Conservation (phyloP, 2,329 filamentous ascomycete genomes). For the Pleomassaria siparia region DNA sequence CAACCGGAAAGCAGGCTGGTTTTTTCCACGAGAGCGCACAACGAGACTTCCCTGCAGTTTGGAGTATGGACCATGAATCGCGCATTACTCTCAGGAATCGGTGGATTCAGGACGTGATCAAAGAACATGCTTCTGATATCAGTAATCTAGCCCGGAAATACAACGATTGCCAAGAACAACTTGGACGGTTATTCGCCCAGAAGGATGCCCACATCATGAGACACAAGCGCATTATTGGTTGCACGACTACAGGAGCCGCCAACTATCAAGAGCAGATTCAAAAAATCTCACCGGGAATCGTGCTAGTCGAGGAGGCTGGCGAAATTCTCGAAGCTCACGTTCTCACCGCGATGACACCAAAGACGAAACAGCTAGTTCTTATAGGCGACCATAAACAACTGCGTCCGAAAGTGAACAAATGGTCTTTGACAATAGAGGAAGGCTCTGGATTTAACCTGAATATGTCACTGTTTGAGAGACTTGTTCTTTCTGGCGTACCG, state of each 20-base stretch:
- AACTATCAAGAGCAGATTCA: slow-evolving; percentile 60
- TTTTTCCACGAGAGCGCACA: slow-evolving; percentile 39
- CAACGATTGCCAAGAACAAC: slow-evolving; percentile 44
- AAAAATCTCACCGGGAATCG: slow-evolving; percentile 57
- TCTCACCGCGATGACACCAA: slow-evolving; percentile 58
- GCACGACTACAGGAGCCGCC: slow-evolving; percentile 71
- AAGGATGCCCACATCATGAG: slow-evolving; percentile 44
- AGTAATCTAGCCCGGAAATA: slow-evolving; percentile 43
- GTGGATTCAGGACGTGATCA: slow-evolving; percentile 38
- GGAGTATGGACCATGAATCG: slow-evolving; percentile 50
- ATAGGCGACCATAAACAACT: slow-evolving; percentile 77
- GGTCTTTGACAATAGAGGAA: slow-evolving; percentile 62
- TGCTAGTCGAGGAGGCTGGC: slow-evolving; percentile 72
- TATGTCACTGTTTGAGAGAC: slow-evolving; percentile 67
- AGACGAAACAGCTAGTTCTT: slow-evolving; percentile 64
- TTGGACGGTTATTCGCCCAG: slow-evolving; percentile 37
- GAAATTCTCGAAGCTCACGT: slow-evolving; percentile 72
- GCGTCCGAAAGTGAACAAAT: slow-evolving; percentile 66
- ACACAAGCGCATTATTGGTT: slow-evolving; percentile 65
- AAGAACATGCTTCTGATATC: slow-evolving; percentile 55
- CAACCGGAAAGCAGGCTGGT: slow-evolving; percentile 49
- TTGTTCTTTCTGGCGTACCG: slow-evolving; percentile 58
- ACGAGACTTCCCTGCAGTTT: slow-evolving; percentile 46
- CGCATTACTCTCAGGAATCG: slow-evolving; percentile 39
- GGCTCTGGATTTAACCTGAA: slow-evolving; percentile 69